These are phyloP conservation scores for Colletotrichum melonis DNA, from an alignment of 2,329 filamentous ascomycete genomes.

Conservation along the genomic window DNA sequence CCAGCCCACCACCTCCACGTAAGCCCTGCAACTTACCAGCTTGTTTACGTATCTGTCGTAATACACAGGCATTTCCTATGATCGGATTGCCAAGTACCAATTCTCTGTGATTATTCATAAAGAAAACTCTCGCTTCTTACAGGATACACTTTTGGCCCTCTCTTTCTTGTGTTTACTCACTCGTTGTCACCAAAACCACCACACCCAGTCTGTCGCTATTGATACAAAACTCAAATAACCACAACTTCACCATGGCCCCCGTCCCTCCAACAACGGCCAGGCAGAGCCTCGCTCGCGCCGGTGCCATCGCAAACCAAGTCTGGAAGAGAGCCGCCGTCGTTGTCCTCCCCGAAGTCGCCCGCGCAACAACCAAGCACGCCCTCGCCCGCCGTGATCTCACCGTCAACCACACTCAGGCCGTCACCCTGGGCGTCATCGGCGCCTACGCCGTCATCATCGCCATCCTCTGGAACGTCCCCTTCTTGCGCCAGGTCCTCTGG, in stretches of 20 bases:
- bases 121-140: neutral
- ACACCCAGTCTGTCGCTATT: constrained; percentile 16
- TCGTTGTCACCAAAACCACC: neutral
- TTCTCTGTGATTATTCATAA: neutral
- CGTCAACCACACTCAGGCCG: constrained; percentile 75
- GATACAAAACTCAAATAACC: neutral
- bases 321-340: constrained; percentile 23
- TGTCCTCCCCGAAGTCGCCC: constrained; percentile 17
- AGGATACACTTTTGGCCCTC: neutral
- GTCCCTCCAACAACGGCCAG: constrained; percentile 27
- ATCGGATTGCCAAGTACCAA: constrained; percentile 28
- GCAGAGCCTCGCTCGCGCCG: constrained; percentile 24
- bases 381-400: constrained; percentile 64
- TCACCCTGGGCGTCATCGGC: constrained; percentile 78
- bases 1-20: constrained; percentile 31
- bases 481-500: constrained; percentile 80
- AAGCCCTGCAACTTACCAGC: constrained; percentile 13
- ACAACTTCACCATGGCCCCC: constrained; percentile 18
- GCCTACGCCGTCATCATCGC: constrained; percentile 78
- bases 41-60: constrained; percentile 25
- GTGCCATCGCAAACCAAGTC: constrained; percentile 4
- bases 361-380: constrained; percentile 27
- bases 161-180: constrained; percentile 2
- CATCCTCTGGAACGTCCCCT: constrained; percentile 83
- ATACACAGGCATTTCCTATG: neutral